Evolutionary conservation across 2,329 filamentous ascomycete species (phyloP).

Genomic region (Colletotrichum coccodes): DNA sequence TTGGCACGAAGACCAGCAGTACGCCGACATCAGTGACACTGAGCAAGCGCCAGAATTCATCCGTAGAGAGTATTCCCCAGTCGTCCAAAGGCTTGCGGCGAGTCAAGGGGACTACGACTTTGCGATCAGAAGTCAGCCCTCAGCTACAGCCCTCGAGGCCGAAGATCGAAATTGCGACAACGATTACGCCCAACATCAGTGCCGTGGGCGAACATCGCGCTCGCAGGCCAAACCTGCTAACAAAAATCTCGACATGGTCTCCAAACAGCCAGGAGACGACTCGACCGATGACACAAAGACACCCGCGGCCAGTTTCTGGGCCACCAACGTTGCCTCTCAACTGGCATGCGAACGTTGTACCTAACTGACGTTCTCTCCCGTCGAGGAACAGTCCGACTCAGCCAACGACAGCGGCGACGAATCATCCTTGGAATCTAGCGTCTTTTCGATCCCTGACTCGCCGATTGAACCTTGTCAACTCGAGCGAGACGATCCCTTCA

Average conservation of each 20-base stretch:
- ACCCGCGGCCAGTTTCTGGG: not conserved
- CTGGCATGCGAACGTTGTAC: not conserved
- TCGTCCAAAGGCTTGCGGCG: not conserved
- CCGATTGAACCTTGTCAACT: slow-evolving; percentile 1
- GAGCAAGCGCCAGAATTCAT: too few relatives aligned
- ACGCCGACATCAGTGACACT: not conserved
- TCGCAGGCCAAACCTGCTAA: not conserved
- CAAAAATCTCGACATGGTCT: not conserved
- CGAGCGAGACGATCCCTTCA: slow-evolving; percentile 3
- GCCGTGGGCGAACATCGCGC: not conserved
- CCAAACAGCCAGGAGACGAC: not conserved
- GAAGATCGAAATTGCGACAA: not conserved
- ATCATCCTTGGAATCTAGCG: slow-evolving; percentile 13
- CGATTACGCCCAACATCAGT: not conserved
- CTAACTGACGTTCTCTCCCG: not conserved
- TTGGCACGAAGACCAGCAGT: not conserved
- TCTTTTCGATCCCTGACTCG: slow-evolving; percentile 17
- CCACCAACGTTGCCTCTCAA: not conserved
- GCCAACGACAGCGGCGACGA: slow-evolving; percentile 9
- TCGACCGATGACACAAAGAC: not conserved
- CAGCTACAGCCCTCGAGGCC: not conserved
- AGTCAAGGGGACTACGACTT: slow-evolving; percentile 1
- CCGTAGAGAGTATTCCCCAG: not conserved
- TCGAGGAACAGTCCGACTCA: not conserved
- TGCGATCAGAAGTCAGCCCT: not conserved